Base-by-base conservation (phyloP, 257 asterid species). In the Mitragyna speciosa region DNA sequence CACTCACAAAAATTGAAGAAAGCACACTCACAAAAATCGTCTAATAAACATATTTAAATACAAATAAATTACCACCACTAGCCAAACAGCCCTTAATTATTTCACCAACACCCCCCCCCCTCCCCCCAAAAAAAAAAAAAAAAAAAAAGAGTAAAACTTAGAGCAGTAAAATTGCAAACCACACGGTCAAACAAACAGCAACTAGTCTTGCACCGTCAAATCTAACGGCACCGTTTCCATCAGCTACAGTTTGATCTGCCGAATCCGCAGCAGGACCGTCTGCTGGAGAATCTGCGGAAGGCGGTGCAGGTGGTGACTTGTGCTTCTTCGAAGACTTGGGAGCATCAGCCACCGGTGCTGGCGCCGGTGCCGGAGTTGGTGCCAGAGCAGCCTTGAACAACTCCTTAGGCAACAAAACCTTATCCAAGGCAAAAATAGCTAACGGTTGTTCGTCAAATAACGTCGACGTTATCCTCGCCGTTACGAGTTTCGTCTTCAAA, bases 281-380 rank as follows among this genome's bases (percentile, higher is more conserved):
- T 4, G 92, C 92, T 14, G 95, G 89, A 12, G 89, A 76, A 66
- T 83, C 89, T 0, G 87, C 82, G 3, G 84, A 82, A 1, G 82
- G 84, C 45, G 91, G 87, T 10, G 91, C 86, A 9, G 92, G 88
- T 1, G 94, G 88, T 0, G 93, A 78, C 72, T 82, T 88, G 70
- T 85, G 90, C 78, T 88, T 87, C 80, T 73, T 87, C 3, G 81
- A 63, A 28, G 85, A 74, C 65, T 80, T 78, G 8, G 92, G 92
- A 2, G 86, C 75, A 5, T 9, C 78, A 1, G 85, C 86, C 47
- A 22, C 91, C 11, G 92, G 91, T 0, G 88, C 86, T 16, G 94
- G 96, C 0, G 92, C 92, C 2, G 96, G 94, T 7, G 96, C 87
- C 24, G 92, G 90, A 0, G 87, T 76, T 7, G 87, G 85, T 12